phyloP scores from a whole-genome alignment of 1,139 yeast genomes.

The Nakaseomyces delphensis region DNA sequence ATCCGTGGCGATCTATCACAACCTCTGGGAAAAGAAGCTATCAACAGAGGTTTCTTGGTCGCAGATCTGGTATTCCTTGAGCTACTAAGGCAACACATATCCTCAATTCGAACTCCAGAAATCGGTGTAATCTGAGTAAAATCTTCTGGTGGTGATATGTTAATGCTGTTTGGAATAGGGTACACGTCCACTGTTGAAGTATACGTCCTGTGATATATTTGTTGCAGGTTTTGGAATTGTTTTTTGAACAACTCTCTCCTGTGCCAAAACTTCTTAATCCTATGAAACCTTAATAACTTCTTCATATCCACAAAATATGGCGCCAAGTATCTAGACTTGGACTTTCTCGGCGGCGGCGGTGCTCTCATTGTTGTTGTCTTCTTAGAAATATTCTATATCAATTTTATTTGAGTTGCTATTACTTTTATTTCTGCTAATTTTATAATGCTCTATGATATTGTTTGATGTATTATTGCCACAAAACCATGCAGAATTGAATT shows the following conservation, averaged over 20 bases:
- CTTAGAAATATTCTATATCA: too few relatives aligned
- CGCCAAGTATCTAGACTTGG: slow-evolving; percentile 17
- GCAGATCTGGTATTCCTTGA: slow-evolving; percentile 14
- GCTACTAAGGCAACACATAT: slow-evolving; percentile 23
- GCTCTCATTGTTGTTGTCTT: slow-evolving; percentile 24
- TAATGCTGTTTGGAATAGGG: slow-evolving; percentile 6
- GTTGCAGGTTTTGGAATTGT: not conserved
- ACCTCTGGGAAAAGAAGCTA: slow-evolving; percentile 27
- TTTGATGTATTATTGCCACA: too few relatives aligned
- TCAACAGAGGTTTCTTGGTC: slow-evolving; percentile 24
- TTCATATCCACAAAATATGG: slow-evolving; percentile 12
- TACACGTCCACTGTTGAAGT: not conserved
- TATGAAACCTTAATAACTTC: slow-evolving; percentile 15
- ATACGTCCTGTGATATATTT: slow-evolving; percentile 6
- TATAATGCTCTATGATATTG: too few relatives aligned
- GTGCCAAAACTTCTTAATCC: slow-evolving; percentile 21
- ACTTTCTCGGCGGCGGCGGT: slow-evolving; percentile 28
- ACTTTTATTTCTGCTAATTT: too few relatives aligned
- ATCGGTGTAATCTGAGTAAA: slow-evolving; percentile 15
- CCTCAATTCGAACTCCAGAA: slow-evolving; percentile 20
- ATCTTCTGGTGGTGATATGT: not conserved
- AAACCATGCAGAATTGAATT: too few relatives aligned
- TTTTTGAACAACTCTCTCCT: slow-evolving; percentile 13
- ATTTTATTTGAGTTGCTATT: too few relatives aligned
- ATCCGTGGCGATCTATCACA: slow-evolving; percentile 24